A percentile compares a stretch with the other conserved stretches of the same genome.
Conservation (phyloP, 805 yeast genomes). For the Candida nitratophila region DNA sequence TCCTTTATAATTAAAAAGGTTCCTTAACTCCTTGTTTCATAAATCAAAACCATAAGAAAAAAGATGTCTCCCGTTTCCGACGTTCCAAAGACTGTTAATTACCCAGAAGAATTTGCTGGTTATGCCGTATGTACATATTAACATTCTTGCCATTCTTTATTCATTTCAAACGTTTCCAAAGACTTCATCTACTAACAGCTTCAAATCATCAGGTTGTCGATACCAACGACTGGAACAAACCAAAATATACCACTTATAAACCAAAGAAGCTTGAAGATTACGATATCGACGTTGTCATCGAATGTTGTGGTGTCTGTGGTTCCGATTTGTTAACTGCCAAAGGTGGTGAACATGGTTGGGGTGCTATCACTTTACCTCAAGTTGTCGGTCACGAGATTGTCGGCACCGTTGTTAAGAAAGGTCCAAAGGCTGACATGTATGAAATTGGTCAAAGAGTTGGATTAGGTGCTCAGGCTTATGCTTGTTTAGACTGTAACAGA, state of each 20-base stretch:
- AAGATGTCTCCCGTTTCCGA: not conserved
- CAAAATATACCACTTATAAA: slow-evolving; percentile 41
- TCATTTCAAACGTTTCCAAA: too few relatives aligned
- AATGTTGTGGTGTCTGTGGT: slow-evolving; percentile 65
- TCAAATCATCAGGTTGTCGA: slow-evolving; percentile 18
- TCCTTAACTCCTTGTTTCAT: too few relatives aligned
- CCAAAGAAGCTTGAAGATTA: slow-evolving; percentile 37
- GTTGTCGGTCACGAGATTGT: slow-evolving; percentile 46
- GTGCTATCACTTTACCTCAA: slow-evolving; percentile 29
- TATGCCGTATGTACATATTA: slow-evolving; percentile 33
- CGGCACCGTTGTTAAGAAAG: slow-evolving; percentile 33
- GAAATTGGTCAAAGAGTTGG: slow-evolving; percentile 41
- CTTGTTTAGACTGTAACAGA: slow-evolving; percentile 30
- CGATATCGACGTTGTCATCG: slow-evolving; percentile 52
- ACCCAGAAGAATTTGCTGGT: slow-evolving; percentile 57
- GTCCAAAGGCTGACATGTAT: slow-evolving; percentile 26
- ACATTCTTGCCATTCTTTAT: not conserved
- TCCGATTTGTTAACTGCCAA: slow-evolving; percentile 47
- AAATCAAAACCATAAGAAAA: too few relatives aligned
- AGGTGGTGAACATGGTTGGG: slow-evolving; percentile 47
- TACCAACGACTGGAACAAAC: slow-evolving; percentile 47
- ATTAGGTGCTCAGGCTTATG: slow-evolving; percentile 35
- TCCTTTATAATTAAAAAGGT: not conserved
- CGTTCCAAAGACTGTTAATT: slow-evolving; percentile 18
- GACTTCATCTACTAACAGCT: not conserved